Base-by-base conservation (phyloP, 73 alveolate genomes). In the Blepharisma stoltei region DNA sequence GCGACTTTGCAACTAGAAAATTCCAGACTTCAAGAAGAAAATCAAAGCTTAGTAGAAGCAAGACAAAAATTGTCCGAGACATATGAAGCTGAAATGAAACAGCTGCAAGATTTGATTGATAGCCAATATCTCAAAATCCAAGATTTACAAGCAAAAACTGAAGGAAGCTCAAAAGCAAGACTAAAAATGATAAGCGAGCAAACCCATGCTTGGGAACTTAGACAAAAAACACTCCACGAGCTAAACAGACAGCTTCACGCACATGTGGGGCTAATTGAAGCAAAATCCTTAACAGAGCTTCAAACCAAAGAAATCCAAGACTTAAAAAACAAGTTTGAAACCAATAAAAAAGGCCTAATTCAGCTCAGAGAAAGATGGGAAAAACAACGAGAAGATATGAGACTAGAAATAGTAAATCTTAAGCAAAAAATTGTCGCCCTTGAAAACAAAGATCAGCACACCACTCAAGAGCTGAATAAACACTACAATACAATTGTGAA, bases 131-230 rank as follows among this genome's bases (percentile, higher is more conserved):
- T 8, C n/a, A 60, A 25, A 25, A 60, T 60, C 2, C 37, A 25
- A 60, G 73, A 60, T 14, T 38, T 60, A 2, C 46, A 60, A 60
- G 73, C 46, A 1, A 60, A 60, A 60, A 60, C 23, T 60, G 73
- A 60, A 14, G 37, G 37, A 25, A 11, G 14, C 23, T 8, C 38
- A 8, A 60, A 60, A 25, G 46, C 18, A 9, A 60, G 46, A 38
- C 2, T 20, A 14, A 60, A 60, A 25, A 38, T 14, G 11, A 25
- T 9, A 14, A 60, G 18, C 5, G 73, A 60, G 14, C 46, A 60
- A 18, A 60, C 23, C 2, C 14, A 60, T 8, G 14, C 73, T n/a
- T 60, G 73, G 73, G 23, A 14, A 14, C 1, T 60, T 60, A 60
- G 46, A 47, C 14, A 60, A 14, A 60, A 25, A 25, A n/a, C 14